phyloP scores from a whole-genome alignment of 768 basidiomycete genomes.

The Tylopilus felleus region DNA sequence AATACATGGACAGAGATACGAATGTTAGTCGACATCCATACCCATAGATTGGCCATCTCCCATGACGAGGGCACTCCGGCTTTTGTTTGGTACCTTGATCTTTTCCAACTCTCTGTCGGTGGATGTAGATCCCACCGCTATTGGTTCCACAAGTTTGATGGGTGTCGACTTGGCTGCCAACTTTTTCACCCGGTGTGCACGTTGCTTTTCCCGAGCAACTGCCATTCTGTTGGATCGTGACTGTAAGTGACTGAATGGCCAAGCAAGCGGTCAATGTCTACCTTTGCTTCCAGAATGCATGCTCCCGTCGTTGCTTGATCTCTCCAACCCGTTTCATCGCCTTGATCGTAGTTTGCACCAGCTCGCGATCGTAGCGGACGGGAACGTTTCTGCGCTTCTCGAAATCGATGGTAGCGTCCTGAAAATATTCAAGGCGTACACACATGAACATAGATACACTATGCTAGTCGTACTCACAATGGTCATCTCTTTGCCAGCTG shows the following conservation, averaged over 20 bases:
- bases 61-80: conserved; percentile 69
- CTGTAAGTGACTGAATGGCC: not conserved
- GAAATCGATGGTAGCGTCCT: conserved; percentile 99
- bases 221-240: conserved; percentile 64
- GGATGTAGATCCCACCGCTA: conserved; percentile 40
- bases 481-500: conserved; percentile 99
- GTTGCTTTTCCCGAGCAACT: conserved; percentile 72
- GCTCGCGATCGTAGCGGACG: conserved; percentile 92
- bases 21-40: conserved; percentile 75
- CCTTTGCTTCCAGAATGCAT: conserved; percentile 96
- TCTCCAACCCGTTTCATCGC: conserved; percentile 95
- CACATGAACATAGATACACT: not conserved
- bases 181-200: conserved; percentile 66
- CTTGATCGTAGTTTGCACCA: conserved; percentile 88
- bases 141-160: conserved; percentile 65
- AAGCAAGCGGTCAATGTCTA: conserved; percentile 24
- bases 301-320: conserved; percentile 86
- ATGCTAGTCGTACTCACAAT: conserved; percentile 57
- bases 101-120: conserved; percentile 64
- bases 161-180: conserved; percentile 51
- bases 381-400: conserved; percentile 98
- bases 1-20: not conserved
- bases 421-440: not conserved
- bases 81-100: conserved; percentile 66
- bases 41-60: conserved; percentile 88